These are phyloP conservation scores for Cystobasidium onofrii DNA, from an alignment of 768 basidiomycete species.

Conservation along the genomic window DNA sequence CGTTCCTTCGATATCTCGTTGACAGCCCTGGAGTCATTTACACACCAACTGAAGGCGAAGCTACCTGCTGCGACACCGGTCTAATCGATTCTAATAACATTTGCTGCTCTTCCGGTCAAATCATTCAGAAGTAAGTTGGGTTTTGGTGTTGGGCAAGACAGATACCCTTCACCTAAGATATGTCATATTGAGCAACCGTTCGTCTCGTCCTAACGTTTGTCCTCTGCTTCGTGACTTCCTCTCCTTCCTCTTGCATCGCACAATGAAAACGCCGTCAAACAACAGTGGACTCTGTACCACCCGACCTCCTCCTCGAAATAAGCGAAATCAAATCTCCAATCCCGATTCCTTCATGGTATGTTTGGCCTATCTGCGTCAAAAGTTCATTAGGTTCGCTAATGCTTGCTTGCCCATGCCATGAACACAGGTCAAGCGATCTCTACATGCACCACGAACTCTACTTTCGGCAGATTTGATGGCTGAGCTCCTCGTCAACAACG, in stretches of 20 bases:
- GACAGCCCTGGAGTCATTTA: not conserved
- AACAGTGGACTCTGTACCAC: not conserved
- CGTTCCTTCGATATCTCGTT: no score
- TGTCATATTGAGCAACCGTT: no score
- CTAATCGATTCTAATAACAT: not conserved
- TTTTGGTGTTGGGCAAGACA: no score
- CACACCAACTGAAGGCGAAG: not conserved
- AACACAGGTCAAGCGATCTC: not conserved
- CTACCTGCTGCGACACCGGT: not conserved
- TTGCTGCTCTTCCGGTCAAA: not conserved
- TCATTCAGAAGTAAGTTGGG: not conserved
- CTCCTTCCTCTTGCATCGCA: no score
- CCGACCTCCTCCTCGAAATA: not conserved
- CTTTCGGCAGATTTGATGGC: slow-evolving; percentile 6
- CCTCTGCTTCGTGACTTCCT: no score
- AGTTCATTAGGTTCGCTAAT: no score
- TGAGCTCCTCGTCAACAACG: slow-evolving; percentile 2
- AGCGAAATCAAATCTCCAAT: not conserved
- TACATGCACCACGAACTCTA: not conserved
- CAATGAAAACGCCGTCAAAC: no score
- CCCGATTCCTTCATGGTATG: not conserved
- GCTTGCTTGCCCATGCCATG: no score
- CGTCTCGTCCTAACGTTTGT: no score
- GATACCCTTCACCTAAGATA: no score
- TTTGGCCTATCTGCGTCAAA: not conserved